Percentiles rank a stretch among this genome's conserved stretches.
Evolutionary conservation across 139 green algal genomes (phyloP).

Genomic region (Auxenochlorella pyrenoidosa): DNA sequence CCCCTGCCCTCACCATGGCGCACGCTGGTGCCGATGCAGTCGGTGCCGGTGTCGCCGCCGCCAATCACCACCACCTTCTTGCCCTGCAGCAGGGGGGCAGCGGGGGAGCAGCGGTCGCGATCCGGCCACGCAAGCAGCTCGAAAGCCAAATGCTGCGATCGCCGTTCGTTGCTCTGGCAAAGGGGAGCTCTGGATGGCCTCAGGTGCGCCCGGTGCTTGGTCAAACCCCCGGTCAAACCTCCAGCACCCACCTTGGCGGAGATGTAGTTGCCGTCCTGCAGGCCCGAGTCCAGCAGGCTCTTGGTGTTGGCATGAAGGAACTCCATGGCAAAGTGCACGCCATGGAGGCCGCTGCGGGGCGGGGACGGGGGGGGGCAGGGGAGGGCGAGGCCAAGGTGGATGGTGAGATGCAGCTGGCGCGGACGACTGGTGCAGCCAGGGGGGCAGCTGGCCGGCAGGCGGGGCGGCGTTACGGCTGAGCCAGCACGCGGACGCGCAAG

Average conservation of each 20-base stretch:
- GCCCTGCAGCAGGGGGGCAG: conserved; percentile 38
- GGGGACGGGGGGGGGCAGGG: not conserved
- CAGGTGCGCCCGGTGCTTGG: too few relatives aligned
- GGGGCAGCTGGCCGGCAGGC: too few relatives aligned
- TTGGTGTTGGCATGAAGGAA: conserved; percentile 96
- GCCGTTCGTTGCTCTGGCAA: too few relatives aligned
- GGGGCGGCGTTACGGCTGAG: too few relatives aligned
- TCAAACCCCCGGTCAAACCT: too few relatives aligned
- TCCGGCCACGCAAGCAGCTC: too few relatives aligned
- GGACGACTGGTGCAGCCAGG: too few relatives aligned
- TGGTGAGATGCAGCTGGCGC: conserved; percentile 53
- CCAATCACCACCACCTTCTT: conserved; percentile 98
- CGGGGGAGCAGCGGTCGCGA: too few relatives aligned
- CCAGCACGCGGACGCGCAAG: too few relatives aligned
- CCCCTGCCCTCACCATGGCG: conserved; percentile 62
- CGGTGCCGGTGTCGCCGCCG: conserved; percentile 96
- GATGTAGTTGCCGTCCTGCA: conserved; percentile 91
- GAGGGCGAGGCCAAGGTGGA: conserved; percentile 47
- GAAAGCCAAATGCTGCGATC: too few relatives aligned
- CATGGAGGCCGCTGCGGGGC: conserved; percentile 55
- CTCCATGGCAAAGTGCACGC: conserved; percentile 98
- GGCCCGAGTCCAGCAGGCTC: conserved; percentile 85
- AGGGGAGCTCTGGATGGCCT: too few relatives aligned
- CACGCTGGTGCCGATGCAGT: conserved; percentile 97
- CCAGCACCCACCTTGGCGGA: conserved; percentile 60